Evolutionary conservation across 2,329 filamentous ascomycete genomes (phyloP).

Genomic region (Fusarium penzigii): DNA sequence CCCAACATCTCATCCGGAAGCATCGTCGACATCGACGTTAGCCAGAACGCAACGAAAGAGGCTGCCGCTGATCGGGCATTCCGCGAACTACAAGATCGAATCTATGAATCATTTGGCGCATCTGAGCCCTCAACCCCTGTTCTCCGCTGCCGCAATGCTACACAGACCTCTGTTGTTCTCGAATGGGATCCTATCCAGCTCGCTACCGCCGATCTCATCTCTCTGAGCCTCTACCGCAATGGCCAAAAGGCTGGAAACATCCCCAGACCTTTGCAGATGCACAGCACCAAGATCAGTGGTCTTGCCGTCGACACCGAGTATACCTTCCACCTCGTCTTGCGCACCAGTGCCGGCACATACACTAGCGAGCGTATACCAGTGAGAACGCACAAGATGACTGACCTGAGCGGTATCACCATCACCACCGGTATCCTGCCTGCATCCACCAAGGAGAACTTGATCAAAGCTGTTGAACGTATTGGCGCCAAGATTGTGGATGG

Average conservation of each 20-base stretch:
- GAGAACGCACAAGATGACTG: constrained; percentile 97
- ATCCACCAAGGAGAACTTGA: constrained; percentile 70
- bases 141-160: constrained; percentile 92
- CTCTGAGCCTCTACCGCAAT: constrained; percentile 90
- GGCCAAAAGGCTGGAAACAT: constrained; percentile 96
- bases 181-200: constrained; percentile 97
- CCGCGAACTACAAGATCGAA: constrained; percentile 81
- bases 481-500: constrained; percentile 88
- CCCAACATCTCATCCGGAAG: constrained; percentile 93
- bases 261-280: constrained; percentile 80
- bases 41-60: constrained; percentile 82
- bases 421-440: constrained; percentile 84
- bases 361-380: constrained; percentile 81
- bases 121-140: constrained; percentile 73
- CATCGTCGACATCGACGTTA: constrained; percentile 96
- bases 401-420: constrained; percentile 92
- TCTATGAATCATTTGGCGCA: constrained; percentile 83
- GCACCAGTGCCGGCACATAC: constrained; percentile 87
- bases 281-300: constrained; percentile 95
- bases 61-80: constrained; percentile 73
- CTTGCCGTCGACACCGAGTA: constrained; percentile 97
- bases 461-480: constrained; percentile 78
- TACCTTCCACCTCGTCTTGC: constrained; percentile 87
- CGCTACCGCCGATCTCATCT: constrained; percentile 87
- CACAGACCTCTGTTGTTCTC: constrained; percentile 95